Base-by-base conservation (phyloP, 1,139 yeast species). In the Suhomyces atakaporum region DNA sequence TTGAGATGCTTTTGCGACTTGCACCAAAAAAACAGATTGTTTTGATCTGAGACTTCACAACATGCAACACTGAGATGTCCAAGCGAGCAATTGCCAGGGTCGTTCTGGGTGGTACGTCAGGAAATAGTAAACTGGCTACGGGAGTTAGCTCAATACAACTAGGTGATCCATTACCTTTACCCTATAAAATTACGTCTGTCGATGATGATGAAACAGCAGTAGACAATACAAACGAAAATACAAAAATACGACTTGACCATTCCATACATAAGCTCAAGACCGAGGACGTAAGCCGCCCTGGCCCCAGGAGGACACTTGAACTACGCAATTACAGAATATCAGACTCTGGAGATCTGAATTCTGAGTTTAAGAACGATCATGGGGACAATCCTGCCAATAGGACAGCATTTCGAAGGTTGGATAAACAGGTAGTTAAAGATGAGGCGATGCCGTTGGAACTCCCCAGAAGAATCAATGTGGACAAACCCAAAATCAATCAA, bases 81-180 rank as follows among this genome's bases (percentile, higher is more conserved):
- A 33, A 29, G 25, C 25, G 35, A 31, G 35, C 35, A 25, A 29
- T 29, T 20, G 35, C 33, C 18, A 37, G 35, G 28, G 31, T 25
- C 9, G 16, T 23, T 13, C 31, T 21, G 9, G 16, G 27, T 16
- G 22, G 23, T 16, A 21, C 27, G n/a, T 16, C 31, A 5, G 27
- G 13, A 10, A 18, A 21, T 8, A 18, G 20, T 8, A 18, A 18
- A 13, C 10, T 19, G 16, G 7, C 12, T 10, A 18, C 10, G 7
- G 24, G 24, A 15, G 22, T 14, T n/a, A 22, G 28, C 8, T 16
- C 24, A 3, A 33, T 38, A 5, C 25, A 38, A 15, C 28, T 63
- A 26, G 71, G 72, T 2, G 68, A 63, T 3, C 72, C 72, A 1
- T 53, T 66, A 35, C 72, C 72, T 3, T 47, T 66, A 25, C 66